These are phyloP conservation scores for Alternaria burnsii DNA, from an alignment of 2,329 filamentous ascomycete species.

Conservation along the genomic window DNA sequence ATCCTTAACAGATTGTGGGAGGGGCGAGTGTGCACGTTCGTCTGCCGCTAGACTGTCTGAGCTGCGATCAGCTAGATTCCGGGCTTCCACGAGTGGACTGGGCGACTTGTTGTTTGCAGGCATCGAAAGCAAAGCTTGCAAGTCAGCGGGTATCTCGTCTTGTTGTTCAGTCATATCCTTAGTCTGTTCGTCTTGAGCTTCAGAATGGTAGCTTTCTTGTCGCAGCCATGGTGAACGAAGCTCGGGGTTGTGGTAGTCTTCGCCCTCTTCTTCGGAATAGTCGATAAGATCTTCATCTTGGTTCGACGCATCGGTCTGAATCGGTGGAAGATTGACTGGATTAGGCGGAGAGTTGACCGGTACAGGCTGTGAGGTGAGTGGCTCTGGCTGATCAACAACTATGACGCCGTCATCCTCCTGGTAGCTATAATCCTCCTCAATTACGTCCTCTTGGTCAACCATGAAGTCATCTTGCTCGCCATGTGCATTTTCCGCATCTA, in stretches of 20 bases:
- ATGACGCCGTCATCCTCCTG: conserved; percentile 19
- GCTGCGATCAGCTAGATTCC: not conserved
- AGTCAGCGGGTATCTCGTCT: conserved; percentile 17
- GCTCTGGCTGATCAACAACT: conserved; percentile 14
- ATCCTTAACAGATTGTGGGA: not conserved
- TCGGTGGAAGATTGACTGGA: not conserved
- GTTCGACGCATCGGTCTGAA: not conserved
- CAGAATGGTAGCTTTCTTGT: conserved; percentile 1
- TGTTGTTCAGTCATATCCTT: conserved; percentile 9
- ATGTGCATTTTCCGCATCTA: conserved; percentile 24
- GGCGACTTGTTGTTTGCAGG: conserved; percentile 6
- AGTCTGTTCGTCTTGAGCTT: conserved; percentile 2
- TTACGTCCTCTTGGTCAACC: conserved; percentile 46
- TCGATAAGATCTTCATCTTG: conserved; percentile 46
- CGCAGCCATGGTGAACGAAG: conserved; percentile 7
- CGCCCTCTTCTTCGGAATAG: conserved; percentile 47
- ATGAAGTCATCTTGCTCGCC: conserved; percentile 49
- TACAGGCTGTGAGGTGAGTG: conserved; percentile 2
- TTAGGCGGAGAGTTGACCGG: conserved; percentile 9
- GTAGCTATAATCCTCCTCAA: conserved; percentile 37
- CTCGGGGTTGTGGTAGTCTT: conserved; percentile 15
- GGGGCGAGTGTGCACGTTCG: conserved; percentile 1
- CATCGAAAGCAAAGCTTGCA: conserved; percentile 13
- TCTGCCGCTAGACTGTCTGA: conserved; percentile 1
- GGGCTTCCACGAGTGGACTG: conserved; percentile 5